Evolutionary conservation across 495 filamentous ascomycete species (phyloP).

Genomic region (Neurospora pannonica): DNA sequence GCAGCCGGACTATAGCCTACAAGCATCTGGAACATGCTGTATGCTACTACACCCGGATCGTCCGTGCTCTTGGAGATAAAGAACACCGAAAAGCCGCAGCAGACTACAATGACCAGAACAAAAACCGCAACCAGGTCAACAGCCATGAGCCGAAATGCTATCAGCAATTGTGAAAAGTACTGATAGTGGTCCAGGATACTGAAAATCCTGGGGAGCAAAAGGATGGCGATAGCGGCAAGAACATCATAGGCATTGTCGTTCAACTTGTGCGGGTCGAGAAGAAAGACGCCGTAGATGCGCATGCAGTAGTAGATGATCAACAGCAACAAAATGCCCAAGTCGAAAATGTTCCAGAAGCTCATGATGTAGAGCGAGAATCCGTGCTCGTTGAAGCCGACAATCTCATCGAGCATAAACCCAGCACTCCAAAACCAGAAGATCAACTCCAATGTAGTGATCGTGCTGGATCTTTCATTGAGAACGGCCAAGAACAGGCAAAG

Average conservation of each 20-base stretch:
- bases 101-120: slow-evolving; percentile 71
- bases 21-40: slow-evolving; percentile 82
- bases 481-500: slow-evolving; percentile 78
- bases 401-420: slow-evolving; percentile 93
- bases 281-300: slow-evolving; percentile 73
- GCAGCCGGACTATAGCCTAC: slow-evolving; percentile 63
- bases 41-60: slow-evolving; percentile 61
- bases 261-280: slow-evolving; percentile 58
- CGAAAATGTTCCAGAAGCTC: slow-evolving; percentile 95
- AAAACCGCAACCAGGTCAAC: slow-evolving; percentile 78
- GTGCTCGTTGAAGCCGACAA: slow-evolving; percentile 87
- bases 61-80: slow-evolving; percentile 65
- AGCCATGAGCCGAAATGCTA: slow-evolving; percentile 88
- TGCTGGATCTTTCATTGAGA: slow-evolving; percentile 53
- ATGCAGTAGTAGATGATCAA: slow-evolving; percentile 82
- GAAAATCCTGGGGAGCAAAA: slow-evolving; percentile 84
- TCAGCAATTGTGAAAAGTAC: slow-evolving; percentile 89
- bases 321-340: slow-evolving; percentile 78
- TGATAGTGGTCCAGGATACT: slow-evolving; percentile 86
- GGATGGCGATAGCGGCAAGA: slow-evolving; percentile 76
- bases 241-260: slow-evolving; percentile 84
- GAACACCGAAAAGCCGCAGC: slow-evolving; percentile 89
- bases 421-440: slow-evolving; percentile 96
- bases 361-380: slow-evolving; percentile 91
- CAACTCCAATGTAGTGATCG: slow-evolving; percentile 72